Evolutionary conservation across 352 stramenopile species (phyloP), one percentile per base, ranked within the genome.

Genomic region (Phytophthora europaea): DNA sequence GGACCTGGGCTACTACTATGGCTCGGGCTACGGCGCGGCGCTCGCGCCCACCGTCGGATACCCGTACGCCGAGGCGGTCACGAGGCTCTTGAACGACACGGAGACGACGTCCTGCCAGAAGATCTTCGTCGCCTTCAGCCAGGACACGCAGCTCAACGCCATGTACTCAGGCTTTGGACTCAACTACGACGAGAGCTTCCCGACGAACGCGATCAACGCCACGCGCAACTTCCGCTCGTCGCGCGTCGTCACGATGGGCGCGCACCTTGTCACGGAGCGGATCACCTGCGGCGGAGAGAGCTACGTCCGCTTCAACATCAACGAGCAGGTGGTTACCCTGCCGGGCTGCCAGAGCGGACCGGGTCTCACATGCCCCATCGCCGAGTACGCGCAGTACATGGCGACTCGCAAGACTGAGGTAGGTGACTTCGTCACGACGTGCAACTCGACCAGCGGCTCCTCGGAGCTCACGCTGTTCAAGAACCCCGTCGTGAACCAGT

Each of bases 1-100:
- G 59, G 82, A 87, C 47, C 38, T 89, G 33, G 80, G 80, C 20
- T 89, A 87, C 75, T 87, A 83, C 73, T 87, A 84, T 68, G 80
- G 80, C 72, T 85, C 80, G 56, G 72, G 78, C 16, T 85, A 79
- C 36, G 82, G 80, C 28, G 82, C 83, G 63, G 70, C 75, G 16
- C 78, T 87, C 7, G 70, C 80, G 7, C 75, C 78, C 4, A 87
- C 78, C 9, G 78, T 78, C 1, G 82, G 80, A 9, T 83, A 78
- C 68, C 82, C 80, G 52, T 83, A 86, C 61, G 64, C 82, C 22
- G 59, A 78, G 57, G 78, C 78, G 9, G 78, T 89, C 26, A 81
- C 78, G 1, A 76, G 77, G 47, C 71, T 86, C 5, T 56, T 89
- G 34, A 75, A 73, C 38, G 73, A 86, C 69, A 75, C 52, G 6